Base-by-base conservation (phyloP, 208 protist species). In the Acanthamoeba lenticulata region DNA sequence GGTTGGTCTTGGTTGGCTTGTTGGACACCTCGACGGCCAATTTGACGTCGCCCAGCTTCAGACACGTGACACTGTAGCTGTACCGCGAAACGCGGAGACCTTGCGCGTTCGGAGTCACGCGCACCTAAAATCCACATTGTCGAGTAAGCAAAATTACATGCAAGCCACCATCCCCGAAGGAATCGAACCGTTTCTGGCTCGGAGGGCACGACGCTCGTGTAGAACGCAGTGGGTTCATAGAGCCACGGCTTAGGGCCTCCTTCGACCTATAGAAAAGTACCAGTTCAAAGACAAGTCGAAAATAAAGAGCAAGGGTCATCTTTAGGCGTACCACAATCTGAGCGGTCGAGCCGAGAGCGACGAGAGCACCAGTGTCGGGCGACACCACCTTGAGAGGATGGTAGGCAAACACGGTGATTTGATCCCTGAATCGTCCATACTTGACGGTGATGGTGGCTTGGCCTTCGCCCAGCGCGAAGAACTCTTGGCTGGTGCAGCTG, bases 151-250 rank as follows among this genome's bases (percentile, higher is more conserved):
- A 67, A 55, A 0, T 44, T 62, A 65, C 11, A 15, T 27, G n/a
- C 15, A 1, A 9, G 27, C 17, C 57, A 34, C 3, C 5, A 29
- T 17, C 19, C 52, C 21, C 36, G 0, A n/a, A 15, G n/a, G 2
- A 40, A 21, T 57, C 11, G 13, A 44, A 92, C 89, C 89, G 42
- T 93, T 27, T 72, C 55, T 9, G 89, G 44, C 13, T 93, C 65
- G 27, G 36, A 45, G 29, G 89, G 60, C 27, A 81, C 29, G 38
- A 93, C 89, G 17, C 45, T 38, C 29, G 62, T 47, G 36, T 57
- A 81, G 38, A 93, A 93, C 27, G 89, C 89, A 83, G 89, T 93
- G 2, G 89, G 89, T n/a, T 93, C 89, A n/a, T 93, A 93, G 36
- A 93, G 36, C 89, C 89, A 93, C 5, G 89, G 89, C 44, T 93